Evolutionary conservation across 73 alveolate genomes (phyloP).

Genomic region (Durusdinium trenchii): DNA sequence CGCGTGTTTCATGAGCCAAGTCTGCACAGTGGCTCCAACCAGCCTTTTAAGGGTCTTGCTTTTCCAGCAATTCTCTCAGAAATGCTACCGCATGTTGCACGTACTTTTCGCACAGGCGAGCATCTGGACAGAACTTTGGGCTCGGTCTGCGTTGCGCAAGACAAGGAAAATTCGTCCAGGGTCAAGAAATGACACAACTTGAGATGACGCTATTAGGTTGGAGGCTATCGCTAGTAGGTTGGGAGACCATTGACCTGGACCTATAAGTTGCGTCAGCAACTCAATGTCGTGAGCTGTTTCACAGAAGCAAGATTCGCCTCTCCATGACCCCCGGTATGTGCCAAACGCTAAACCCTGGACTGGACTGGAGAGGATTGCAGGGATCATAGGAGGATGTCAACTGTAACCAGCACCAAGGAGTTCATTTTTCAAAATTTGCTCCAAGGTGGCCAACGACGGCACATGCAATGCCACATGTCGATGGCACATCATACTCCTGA

Average conservation of each 20-base stretch:
- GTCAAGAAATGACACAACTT: background rate
- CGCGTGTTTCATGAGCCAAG: background rate
- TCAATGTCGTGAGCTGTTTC: background rate
- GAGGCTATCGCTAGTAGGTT: no score
- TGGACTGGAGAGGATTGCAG: no score
- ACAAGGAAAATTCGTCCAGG: background rate
- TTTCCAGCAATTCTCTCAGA: background rate
- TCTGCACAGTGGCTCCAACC: background rate
- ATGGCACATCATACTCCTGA: no score
- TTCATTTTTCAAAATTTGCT: conserved; percentile 11
- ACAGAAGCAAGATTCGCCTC: background rate
- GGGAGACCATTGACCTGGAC: no score
- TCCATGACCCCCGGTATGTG: no score
- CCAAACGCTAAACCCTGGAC: no score
- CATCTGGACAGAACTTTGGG: background rate
- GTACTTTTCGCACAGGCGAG: conserved; percentile 36
- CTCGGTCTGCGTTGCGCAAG: background rate
- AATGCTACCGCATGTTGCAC: background rate
- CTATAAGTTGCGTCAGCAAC: conserved; percentile 34
- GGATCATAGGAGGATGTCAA: no score
- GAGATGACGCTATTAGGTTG: no score
- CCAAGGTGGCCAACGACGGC: conserved; percentile 38
- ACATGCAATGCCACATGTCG: conserved; percentile 14
- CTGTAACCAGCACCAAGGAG: conserved; percentile 32
- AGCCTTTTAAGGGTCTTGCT: background rate